A percentile compares a stretch with the other conserved stretches of the same genome.
phyloP scores from a whole-genome alignment of 179 eudicot genomes.

The Beta corolliflora region DNA sequence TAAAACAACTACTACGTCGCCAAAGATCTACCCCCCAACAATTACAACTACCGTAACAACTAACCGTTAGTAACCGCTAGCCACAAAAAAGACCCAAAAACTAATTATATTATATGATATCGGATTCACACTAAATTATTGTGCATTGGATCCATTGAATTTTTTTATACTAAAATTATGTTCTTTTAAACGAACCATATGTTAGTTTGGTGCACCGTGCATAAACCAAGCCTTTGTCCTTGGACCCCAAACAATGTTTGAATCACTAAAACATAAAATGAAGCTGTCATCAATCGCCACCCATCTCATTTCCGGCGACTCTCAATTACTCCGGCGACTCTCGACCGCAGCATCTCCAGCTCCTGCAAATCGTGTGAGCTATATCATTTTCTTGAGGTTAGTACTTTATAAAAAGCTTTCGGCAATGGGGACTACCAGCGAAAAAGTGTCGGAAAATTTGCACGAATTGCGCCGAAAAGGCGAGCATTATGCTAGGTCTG shows the following conservation, averaged over 20 bases:
- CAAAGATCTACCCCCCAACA: no score
- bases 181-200: no score
- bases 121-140: no score
- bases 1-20: no score
- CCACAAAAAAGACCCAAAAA: no score
- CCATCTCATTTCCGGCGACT: constrained; percentile 25
- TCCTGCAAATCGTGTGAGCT: background rate
- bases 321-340: constrained; percentile 18
- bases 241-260: background rate
- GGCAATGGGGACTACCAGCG: constrained; percentile 37
- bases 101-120: no score
- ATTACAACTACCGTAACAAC: no score
- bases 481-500: constrained; percentile 17
- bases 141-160: no score
- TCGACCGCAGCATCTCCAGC: constrained; percentile 15
- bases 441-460: constrained; percentile 38
- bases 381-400: constrained; percentile 8
- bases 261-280: constrained; percentile 15
- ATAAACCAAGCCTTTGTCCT: no score
- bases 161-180: no score
- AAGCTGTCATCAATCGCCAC: constrained; percentile 9
- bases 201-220: no score
- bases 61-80: no score
- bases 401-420: constrained; percentile 46
- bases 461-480: constrained; percentile 42